phyloP scores from a whole-genome alignment of 345 rosid species.

The Combretum micranthum region DNA sequence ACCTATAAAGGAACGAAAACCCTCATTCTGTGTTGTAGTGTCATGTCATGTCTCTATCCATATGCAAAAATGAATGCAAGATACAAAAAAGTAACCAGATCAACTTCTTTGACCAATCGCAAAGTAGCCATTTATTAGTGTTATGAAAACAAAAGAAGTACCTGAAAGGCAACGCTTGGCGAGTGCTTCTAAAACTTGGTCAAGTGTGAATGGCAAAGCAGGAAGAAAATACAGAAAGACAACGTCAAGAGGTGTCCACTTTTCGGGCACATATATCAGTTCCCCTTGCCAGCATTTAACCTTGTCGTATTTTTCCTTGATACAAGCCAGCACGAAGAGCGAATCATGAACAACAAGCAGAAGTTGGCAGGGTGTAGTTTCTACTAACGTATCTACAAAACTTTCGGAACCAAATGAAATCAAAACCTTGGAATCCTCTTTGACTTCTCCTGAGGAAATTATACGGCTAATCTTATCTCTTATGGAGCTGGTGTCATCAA shows the following conservation, averaged over 20 bases:
- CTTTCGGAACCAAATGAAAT: slow-evolving; percentile 64
- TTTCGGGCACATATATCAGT: slow-evolving; percentile 60
- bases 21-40: too few species aligned
- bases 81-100: neutral
- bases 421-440: slow-evolving; percentile 56
- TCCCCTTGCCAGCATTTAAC: slow-evolving; percentile 99
- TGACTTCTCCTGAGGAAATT: slow-evolving; percentile 57
- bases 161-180: slow-evolving; percentile 60
- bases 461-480: slow-evolving; percentile 39
- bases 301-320: slow-evolving; percentile 72
- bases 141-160: slow-evolving; percentile 15
- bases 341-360: slow-evolving; percentile 84
- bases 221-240: slow-evolving; percentile 82
- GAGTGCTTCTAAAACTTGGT: slow-evolving; percentile 42
- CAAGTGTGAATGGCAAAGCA: slow-evolving; percentile 60
- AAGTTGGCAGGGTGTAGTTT: slow-evolving; percentile 39
- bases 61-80: neutral
- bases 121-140: neutral
- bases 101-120: neutral
- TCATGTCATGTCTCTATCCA: too few species aligned
- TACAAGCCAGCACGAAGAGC: slow-evolving; percentile 58
- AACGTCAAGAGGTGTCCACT: slow-evolving; percentile 83
- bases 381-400: slow-evolving; percentile 60
- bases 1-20: too few species aligned
- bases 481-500: slow-evolving; percentile 34